phyloP scores from a whole-genome alignment of 805 yeast genomes.

The Myxozyma neglecta region DNA sequence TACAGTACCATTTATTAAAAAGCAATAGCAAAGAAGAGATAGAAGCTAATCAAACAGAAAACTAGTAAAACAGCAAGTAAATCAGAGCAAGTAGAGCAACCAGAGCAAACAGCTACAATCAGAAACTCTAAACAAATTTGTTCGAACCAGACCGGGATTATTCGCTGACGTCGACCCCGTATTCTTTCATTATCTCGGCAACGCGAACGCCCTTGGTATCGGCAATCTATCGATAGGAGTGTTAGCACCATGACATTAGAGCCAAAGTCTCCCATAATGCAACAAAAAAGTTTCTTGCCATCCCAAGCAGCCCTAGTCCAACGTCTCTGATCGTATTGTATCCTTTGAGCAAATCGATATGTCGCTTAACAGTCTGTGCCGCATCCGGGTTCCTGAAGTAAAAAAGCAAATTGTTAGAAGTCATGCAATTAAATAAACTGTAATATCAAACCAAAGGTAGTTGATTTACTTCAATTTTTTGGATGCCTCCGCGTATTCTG shows the following conservation, averaged over 20 bases:
- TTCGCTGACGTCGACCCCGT: constrained; percentile 20
- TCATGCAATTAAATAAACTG: neutral
- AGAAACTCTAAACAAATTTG: neutral
- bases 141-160: neutral
- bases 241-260: neutral
- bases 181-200: constrained; percentile 21
- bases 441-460: neutral
- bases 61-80: neutral
- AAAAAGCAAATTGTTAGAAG: neutral
- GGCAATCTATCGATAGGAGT: constrained; percentile 19
- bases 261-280: neutral
- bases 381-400: constrained; percentile 41
- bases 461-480: constrained; percentile 16
- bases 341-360: constrained; percentile 53
- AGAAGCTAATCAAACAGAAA: too few species aligned
- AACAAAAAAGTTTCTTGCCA: constrained; percentile 42
- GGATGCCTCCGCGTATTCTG: constrained; percentile 16
- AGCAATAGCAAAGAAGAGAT: too few species aligned
- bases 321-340: constrained; percentile 67
- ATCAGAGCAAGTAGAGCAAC: neutral
- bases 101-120: neutral
- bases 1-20: neutral
- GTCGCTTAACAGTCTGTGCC: constrained; percentile 49
- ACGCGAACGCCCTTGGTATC: constrained; percentile 24
- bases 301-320: constrained; percentile 55